These are phyloP conservation scores for Phoma herbarum DNA, from an alignment of 2,329 filamentous ascomycete species.

Conservation along the genomic window DNA sequence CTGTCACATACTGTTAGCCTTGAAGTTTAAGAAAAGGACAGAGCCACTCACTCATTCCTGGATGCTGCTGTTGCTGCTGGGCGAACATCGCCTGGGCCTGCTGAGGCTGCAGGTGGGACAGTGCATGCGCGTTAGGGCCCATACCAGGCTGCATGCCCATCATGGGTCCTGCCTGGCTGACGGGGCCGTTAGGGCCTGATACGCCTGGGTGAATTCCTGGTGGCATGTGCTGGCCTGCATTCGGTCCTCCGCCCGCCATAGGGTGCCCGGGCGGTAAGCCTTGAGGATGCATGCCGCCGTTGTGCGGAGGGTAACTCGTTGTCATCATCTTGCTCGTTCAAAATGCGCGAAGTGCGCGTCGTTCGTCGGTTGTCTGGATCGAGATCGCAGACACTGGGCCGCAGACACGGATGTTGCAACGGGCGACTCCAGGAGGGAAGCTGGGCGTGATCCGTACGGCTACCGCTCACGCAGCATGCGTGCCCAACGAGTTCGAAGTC, in stretches of 20 bases:
- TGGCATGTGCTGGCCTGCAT: slow-evolving; percentile 73
- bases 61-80: slow-evolving; percentile 58
- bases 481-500: background rate
- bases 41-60: slow-evolving; percentile 48
- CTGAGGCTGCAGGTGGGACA: slow-evolving; percentile 75
- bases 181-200: slow-evolving; percentile 73
- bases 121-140: slow-evolving; percentile 71
- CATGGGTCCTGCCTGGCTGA: slow-evolving; percentile 74
- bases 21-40: no score
- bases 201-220: slow-evolving; percentile 77
- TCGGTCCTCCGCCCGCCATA: slow-evolving; percentile 73
- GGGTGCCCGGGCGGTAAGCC: slow-evolving; percentile 71
- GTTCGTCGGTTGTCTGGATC: background rate
- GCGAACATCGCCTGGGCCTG: slow-evolving; percentile 64
- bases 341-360: background rate
- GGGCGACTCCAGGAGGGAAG: background rate
- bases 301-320: slow-evolving; percentile 70
- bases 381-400: background rate
- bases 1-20: slow-evolving; percentile 31
- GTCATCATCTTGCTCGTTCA: slow-evolving; percentile 72
- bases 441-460: background rate
- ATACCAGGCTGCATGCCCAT: slow-evolving; percentile 80
- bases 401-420: background rate
- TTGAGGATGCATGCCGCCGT: slow-evolving; percentile 77
- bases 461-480: background rate